phyloP scores from a whole-genome alignment of 2,329 filamentous ascomycete species.

The Dactylellina haptotyla region DNA sequence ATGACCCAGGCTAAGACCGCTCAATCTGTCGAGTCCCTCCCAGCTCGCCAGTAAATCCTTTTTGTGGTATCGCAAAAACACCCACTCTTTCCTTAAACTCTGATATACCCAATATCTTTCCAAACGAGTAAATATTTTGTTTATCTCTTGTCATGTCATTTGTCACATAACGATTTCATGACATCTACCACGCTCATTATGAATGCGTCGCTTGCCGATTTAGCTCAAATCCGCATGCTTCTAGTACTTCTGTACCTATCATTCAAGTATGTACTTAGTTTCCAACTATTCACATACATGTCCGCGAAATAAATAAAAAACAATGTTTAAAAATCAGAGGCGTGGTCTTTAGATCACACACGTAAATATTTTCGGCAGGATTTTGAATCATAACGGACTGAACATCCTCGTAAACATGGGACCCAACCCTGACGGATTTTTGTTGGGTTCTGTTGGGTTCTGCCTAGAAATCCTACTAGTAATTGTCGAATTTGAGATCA shows the following conservation, averaged over 20 bases:
- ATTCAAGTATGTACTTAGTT: constrained; percentile 36
- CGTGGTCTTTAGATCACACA: too few relatives aligned
- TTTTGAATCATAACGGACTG: too few relatives aligned
- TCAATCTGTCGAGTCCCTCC: constrained; percentile 50
- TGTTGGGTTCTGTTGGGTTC: too few relatives aligned
- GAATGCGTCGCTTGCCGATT: constrained; percentile 21
- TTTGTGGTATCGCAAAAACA: neutral
- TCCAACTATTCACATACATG: constrained; percentile 18
- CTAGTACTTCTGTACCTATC: constrained; percentile 21
- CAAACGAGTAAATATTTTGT: constrained; percentile 19
- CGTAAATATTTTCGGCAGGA: too few relatives aligned
- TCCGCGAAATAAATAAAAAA: neutral
- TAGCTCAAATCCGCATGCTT: constrained; percentile 23
- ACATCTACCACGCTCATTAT: constrained; percentile 34
- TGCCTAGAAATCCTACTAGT: too few relatives aligned
- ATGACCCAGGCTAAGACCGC: constrained; percentile 48
- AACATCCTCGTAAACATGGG: too few relatives aligned
- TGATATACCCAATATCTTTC: constrained; percentile 36
- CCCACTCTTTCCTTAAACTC: constrained; percentile 19
- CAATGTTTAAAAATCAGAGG: neutral
- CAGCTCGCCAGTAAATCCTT: constrained; percentile 40
- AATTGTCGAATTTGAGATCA: neutral
- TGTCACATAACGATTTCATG: constrained; percentile 35
- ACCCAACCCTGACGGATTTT: too few relatives aligned
- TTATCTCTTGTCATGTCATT: constrained; percentile 26